Evolutionary conservation across 2,329 filamentous ascomycete species (phyloP).

Genomic region (Onygenales sp.): DNA sequence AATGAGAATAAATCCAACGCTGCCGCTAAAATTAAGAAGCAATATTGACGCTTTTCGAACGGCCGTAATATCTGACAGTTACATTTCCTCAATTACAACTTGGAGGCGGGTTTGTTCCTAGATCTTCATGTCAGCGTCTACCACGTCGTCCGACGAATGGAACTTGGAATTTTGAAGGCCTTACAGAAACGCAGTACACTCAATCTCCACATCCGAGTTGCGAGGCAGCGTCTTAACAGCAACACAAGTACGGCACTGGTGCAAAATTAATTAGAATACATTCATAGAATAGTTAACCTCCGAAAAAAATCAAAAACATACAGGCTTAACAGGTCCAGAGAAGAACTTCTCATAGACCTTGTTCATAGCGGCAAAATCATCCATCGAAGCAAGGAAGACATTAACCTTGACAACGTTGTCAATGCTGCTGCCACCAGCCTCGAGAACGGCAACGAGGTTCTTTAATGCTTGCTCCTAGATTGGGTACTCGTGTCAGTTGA

Average conservation of each 20-base stretch:
- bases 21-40: too few species aligned
- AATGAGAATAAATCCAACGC: too few species aligned
- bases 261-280: not conserved
- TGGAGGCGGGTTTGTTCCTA: too few species aligned
- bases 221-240: constrained; percentile 83
- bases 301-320: not conserved
- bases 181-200: constrained; percentile 67
- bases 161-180: not conserved
- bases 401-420: constrained; percentile 59
- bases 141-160: too few species aligned
- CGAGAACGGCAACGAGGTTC: constrained; percentile 51
- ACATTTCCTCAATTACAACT: too few species aligned
- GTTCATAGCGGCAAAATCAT: constrained; percentile 69
- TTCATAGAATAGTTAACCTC: too few species aligned
- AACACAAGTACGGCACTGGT: constrained; percentile 65
- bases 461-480: constrained; percentile 39
- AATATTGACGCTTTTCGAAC: too few species aligned
- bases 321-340: constrained; percentile 5
- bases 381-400: constrained; percentile 56
- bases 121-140: too few species aligned
- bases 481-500: too few species aligned
- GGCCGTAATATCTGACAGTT: too few species aligned
- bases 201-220: constrained; percentile 80
- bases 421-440: constrained; percentile 50
- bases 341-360: constrained; percentile 64